phyloP scores from a whole-genome alignment of 345 rosid species.

The Salix exigua region DNA sequence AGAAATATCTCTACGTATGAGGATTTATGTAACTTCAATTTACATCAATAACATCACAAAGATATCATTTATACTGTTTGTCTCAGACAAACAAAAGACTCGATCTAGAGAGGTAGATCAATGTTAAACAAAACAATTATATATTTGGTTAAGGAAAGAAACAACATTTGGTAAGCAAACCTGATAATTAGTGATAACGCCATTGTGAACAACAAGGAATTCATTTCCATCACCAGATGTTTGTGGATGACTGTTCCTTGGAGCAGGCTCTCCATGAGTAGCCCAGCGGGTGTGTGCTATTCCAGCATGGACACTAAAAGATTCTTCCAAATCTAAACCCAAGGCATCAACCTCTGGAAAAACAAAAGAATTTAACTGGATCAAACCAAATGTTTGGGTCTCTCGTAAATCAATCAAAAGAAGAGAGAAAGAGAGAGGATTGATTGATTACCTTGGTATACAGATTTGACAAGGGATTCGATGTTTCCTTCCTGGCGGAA shows the following conservation, averaged over 20 bases:
- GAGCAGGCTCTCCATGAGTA: conserved; percentile 94
- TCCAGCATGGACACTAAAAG: conserved; percentile 72
- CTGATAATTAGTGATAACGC: conserved; percentile 82
- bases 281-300: conserved; percentile 99
- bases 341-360: conserved; percentile 57
- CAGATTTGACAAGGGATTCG: conserved; percentile 91
- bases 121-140: neutral
- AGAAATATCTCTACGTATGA: no score
- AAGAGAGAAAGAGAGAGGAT: neutral
- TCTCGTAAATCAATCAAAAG: no score
- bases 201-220: conserved; percentile 92
- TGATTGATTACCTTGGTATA: conserved; percentile 53
- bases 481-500: conserved; percentile 93
- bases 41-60: no score
- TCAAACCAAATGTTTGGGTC: neutral
- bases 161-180: conserved; percentile 28
- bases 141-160: neutral
- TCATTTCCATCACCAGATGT: conserved; percentile 76
- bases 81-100: neutral
- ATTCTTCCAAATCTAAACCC: conserved; percentile 68
- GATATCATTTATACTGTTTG: no score
- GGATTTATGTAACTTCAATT: no score
- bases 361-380: neutral
- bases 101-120: neutral
- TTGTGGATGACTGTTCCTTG: conserved; percentile 93